A percentile compares a stretch with the other conserved stretches of the same genome.
Evolutionary conservation across 768 basidiomycete genomes (phyloP).

Genomic region (Xerocomus potaroensis): DNA sequence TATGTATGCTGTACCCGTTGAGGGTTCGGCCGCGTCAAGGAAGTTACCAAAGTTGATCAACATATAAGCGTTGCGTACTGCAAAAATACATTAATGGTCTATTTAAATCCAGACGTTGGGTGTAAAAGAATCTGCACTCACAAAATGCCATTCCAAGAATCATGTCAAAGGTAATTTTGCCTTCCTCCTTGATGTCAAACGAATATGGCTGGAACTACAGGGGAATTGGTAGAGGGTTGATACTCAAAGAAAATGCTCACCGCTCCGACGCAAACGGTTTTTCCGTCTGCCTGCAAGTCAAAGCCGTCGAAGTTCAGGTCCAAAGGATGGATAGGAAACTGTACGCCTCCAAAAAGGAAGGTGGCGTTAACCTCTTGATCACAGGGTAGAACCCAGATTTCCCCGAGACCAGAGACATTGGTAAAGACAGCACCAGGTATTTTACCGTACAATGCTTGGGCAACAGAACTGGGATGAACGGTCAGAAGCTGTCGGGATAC

Average conservation of each 20-base stretch:
- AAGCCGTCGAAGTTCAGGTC: conserved; percentile 42
- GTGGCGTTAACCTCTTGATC: conserved; percentile 59
- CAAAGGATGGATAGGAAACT: conserved; percentile 62
- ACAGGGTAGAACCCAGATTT: conserved; percentile 63
- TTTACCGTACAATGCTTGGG: conserved; percentile 57
- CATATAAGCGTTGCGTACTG: conserved; percentile 67
- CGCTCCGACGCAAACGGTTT: conserved; percentile 36
- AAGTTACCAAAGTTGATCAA: conserved; percentile 65
- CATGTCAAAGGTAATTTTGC: conserved; percentile 44
- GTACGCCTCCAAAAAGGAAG: conserved; percentile 53
- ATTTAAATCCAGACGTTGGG: not conserved
- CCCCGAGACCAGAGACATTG: conserved; percentile 37
- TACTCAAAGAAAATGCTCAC: conserved; percentile 31
- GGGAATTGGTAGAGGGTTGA: not conserved
- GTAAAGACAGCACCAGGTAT: conserved; percentile 50
- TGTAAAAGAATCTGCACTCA: conserved; percentile 33
- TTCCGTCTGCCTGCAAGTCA: conserved; percentile 17
- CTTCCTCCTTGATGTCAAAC: conserved; percentile 35
- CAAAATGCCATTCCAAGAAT: conserved; percentile 73
- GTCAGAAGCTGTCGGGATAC: conserved; percentile 14
- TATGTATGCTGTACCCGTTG: conserved; percentile 48
- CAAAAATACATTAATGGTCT: not conserved
- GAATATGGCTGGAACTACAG: conserved; percentile 66
- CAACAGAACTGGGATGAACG: conserved; percentile 37
- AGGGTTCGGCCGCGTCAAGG: conserved; percentile 38